phyloP scores from a whole-genome alignment of 345 rosid genomes.

The Salix arbutifolia region DNA sequence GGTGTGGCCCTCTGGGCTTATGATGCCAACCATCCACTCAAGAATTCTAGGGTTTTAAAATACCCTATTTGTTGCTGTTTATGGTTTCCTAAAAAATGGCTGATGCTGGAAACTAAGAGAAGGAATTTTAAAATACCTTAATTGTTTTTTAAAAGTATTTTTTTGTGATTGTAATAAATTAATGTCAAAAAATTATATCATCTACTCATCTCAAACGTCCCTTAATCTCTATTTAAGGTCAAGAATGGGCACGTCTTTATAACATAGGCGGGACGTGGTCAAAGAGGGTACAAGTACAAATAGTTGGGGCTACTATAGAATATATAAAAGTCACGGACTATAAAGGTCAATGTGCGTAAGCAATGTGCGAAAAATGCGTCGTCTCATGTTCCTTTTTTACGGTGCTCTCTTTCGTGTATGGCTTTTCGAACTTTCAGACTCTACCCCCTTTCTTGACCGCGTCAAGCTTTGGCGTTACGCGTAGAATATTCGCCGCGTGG shows the following conservation, averaged over 20 bases:
- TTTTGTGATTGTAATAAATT: too few relatives aligned
- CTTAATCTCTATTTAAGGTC: not conserved
- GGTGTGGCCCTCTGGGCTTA: too few relatives aligned
- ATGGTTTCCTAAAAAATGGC: too few relatives aligned
- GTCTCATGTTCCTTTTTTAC: not conserved
- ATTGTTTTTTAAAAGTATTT: too few relatives aligned
- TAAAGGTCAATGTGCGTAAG: not conserved
- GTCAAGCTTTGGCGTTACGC: conserved; percentile 23
- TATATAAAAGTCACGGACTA: not conserved
- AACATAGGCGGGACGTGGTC: not conserved
- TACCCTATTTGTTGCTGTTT: too few relatives aligned
- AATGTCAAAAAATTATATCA: too few relatives aligned
- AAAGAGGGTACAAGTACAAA: not conserved
- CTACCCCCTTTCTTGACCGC: not conserved
- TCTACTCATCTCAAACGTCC: too few relatives aligned
- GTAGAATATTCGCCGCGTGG: conserved; percentile 14
- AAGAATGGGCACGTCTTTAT: not conserved
- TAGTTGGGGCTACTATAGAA: not conserved
- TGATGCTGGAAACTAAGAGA: too few relatives aligned
- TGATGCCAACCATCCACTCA: too few relatives aligned
- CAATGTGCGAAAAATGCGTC: not conserved
- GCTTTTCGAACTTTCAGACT: not conserved
- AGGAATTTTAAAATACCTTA: too few relatives aligned
- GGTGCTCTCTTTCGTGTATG: not conserved
- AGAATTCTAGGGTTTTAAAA: too few relatives aligned